phyloP scores from a whole-genome alignment of 768 basidiomycete species.

The Podaxis sp. region DNA sequence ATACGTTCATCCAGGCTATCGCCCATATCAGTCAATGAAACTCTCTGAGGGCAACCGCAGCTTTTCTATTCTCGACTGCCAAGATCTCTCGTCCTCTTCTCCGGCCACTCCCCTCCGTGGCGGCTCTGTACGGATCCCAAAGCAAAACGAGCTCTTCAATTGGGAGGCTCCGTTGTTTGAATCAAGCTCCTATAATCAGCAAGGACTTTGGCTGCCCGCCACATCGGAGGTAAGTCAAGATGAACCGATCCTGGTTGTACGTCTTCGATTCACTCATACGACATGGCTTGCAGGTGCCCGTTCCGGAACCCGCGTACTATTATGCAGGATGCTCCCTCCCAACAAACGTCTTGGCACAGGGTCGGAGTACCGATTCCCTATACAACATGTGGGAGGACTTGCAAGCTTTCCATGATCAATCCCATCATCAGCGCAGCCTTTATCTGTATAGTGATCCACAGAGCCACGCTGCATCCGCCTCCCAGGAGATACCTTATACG shows the following conservation, averaged over 20 bases:
- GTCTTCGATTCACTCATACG: background rate
- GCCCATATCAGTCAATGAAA: background rate
- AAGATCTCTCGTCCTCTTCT: background rate
- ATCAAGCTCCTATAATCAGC: background rate
- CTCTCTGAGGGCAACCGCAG: background rate
- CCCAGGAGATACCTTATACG: background rate
- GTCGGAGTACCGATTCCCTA: background rate
- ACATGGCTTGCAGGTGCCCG: background rate
- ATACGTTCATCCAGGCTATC: background rate
- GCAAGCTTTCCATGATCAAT: background rate
- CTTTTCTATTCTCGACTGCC: background rate
- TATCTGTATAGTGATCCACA: background rate
- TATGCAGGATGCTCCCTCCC: background rate
- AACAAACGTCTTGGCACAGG: too few species aligned
- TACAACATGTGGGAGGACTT: slow-evolving; percentile 4
- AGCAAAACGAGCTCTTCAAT: too few species aligned
- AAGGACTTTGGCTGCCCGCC: background rate
- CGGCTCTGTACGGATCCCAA: background rate
- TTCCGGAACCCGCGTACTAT: background rate
- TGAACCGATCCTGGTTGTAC: background rate
- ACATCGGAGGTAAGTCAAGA: background rate
- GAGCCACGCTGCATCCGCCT: background rate
- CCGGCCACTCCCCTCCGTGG: background rate
- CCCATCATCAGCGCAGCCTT: too few species aligned
- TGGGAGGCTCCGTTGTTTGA: background rate